Evolutionary conservation across 83 land plant species (phyloP).

Genomic region (Thuja plicata): DNA sequence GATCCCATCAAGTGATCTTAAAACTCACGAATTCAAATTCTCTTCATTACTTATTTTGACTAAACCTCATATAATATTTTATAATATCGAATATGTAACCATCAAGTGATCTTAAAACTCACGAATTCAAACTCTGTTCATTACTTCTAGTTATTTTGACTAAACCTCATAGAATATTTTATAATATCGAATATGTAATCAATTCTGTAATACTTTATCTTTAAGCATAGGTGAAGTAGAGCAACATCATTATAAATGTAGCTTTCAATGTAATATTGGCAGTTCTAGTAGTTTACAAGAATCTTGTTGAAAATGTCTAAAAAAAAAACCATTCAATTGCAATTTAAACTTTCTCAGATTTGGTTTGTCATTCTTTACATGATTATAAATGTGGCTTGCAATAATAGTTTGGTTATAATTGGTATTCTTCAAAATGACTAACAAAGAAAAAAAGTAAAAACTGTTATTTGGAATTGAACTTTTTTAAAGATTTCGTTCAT

Average conservation of each 20-base stretch:
- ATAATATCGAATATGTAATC: background rate
- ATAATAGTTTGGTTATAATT: background rate
- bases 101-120: too few species aligned
- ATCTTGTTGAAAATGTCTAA: background rate
- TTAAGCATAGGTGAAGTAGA: background rate
- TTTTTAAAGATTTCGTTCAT: too few species aligned
- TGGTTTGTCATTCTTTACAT: background rate
- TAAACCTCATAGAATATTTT: background rate
- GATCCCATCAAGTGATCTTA: background rate
- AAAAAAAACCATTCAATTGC: background rate
- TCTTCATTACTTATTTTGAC: background rate
- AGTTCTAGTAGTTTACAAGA: background rate
- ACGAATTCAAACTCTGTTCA: background rate
- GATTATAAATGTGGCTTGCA: background rate
- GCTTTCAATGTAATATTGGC: background rate
- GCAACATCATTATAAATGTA: background rate
- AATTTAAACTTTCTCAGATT: background rate
- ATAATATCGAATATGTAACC: too few species aligned
- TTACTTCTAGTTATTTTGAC: background rate
- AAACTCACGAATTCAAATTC: background rate
- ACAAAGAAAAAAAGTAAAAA: background rate
- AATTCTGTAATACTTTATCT: background rate
- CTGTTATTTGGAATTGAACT: too few species aligned
- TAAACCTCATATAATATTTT: background rate
- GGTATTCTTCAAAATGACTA: background rate